Conservation (phyloP, 1,284 basidiomycete species). For the Cutaneotrichosporon dermatis region DNA sequence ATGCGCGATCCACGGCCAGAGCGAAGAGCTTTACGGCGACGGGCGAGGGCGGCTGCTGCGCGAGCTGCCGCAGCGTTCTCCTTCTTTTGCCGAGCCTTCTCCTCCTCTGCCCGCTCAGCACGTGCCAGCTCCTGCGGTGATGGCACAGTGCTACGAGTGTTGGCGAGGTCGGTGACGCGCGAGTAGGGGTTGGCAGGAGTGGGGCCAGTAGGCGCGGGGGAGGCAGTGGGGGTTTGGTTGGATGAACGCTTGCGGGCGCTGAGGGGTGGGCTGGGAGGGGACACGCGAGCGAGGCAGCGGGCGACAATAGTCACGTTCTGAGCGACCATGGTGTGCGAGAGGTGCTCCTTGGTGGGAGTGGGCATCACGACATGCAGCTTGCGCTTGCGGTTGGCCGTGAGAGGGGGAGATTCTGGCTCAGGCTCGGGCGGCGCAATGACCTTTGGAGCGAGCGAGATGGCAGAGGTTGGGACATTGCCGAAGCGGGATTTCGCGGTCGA, state of each 20-base stretch:
- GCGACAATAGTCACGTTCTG: constrained; percentile 30
- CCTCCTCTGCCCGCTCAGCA: constrained; percentile 26
- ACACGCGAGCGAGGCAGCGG: constrained; percentile 27
- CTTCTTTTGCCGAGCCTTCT: constrained; percentile 29
- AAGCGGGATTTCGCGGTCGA: not conserved
- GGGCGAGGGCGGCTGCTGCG: constrained; percentile 24
- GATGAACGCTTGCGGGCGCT: constrained; percentile 16
- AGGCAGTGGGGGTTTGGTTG: constrained; percentile 16
- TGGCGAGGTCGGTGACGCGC: constrained; percentile 29
- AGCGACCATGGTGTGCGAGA: constrained; percentile 23
- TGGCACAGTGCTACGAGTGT: constrained; percentile 29
- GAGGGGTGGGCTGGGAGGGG: constrained; percentile 7
- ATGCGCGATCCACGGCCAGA: constrained; percentile 13
- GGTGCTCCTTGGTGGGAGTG: constrained; percentile 8
- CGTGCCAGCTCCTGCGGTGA: constrained; percentile 30
- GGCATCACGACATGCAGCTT: constrained; percentile 8
- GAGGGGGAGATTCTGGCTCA: not conserved
- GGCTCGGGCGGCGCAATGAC: constrained; percentile 1
- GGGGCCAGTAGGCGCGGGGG: constrained; percentile 9
- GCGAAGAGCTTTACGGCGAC: constrained; percentile 16
- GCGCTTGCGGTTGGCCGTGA: constrained; percentile 15
- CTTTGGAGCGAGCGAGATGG: constrained; percentile 2
- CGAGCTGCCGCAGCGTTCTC: constrained; percentile 31
- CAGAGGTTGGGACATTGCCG: not conserved
- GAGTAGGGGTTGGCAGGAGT: constrained; percentile 30